Conservation (phyloP, 495 filamentous ascomycete genomes). For the Trichoderma orchidacearum region DNA sequence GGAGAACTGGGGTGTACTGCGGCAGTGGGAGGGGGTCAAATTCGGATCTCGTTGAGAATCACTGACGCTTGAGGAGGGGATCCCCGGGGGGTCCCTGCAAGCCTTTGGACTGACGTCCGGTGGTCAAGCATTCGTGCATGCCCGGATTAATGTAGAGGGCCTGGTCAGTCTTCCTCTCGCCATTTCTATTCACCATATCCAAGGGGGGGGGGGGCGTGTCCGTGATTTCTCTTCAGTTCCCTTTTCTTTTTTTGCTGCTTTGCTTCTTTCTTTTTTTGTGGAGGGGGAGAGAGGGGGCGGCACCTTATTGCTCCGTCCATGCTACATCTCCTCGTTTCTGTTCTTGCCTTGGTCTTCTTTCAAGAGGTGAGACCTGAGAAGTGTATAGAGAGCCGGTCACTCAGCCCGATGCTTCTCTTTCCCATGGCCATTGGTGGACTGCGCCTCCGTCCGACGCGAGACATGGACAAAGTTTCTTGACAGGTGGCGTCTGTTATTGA, state of each 20-base stretch:
- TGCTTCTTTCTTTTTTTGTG: slow-evolving; percentile 5
- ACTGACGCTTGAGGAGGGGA: not conserved
- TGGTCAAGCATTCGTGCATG: not conserved
- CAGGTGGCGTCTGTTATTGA: not conserved
- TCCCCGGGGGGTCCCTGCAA: not conserved
- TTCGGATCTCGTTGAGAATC: not conserved
- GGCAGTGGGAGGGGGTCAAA: slow-evolving; percentile 4
- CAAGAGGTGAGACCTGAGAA: not conserved
- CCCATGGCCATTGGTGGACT: not conserved
- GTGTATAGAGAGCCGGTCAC: not conserved
- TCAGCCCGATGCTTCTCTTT: not conserved
- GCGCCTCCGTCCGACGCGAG: not conserved
- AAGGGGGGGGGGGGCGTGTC: not conserved
- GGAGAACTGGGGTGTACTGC: slow-evolving; percentile 31
- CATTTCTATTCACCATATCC: not conserved
- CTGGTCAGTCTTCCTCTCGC: not conserved
- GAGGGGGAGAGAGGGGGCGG: too few species aligned
- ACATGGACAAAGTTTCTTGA: not conserved
- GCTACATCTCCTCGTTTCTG: not conserved
- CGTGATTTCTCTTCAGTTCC: not conserved
- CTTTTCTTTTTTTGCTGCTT: not conserved
- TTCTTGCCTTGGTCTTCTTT: not conserved
- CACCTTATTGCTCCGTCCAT: not conserved
- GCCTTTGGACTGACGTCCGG: not conserved
- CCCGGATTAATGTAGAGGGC: not conserved